Base-by-base conservation (phyloP, 2,329 filamentous ascomycete species). In the Cylindrodendrum hubeiense region DNA sequence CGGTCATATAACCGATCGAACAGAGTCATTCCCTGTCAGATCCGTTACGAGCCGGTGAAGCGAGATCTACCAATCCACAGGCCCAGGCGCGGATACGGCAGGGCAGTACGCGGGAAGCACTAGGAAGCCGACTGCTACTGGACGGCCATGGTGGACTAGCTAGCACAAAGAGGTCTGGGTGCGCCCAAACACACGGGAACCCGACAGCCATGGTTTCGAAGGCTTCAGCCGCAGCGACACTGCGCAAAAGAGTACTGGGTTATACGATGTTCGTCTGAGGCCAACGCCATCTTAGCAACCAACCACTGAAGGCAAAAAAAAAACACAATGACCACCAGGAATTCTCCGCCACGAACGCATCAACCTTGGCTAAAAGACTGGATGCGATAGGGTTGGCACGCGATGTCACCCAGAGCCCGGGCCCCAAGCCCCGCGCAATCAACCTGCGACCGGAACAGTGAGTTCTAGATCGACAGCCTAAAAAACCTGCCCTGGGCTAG, bases 391-490 rank as follows among this genome's bases (percentile, higher is more conserved):
- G 26, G 49, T 56, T 56, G 33, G 43, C 19, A 56, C 59, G 51
- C 59, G 59, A 56, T 55, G 59, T 56, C 59, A 62, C 59, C 59
- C 30, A 62, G 41, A 26, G 51, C 51, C 56, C 51, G 51, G 60
- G 54, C 53, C 33, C 33, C 47, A 39, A 39, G 33, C 46, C 60
- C 44, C 37, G 47, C 46, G 30, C 60, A 59, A 33, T 59, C 37
- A 63, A 63, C 60, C 49, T 63, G 60, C 43, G 54, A 63, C 60
- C 60, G 60, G 60, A 63, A 59, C 60, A 21, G 46, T 26, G 28
- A 33, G 12, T 28, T 33, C 60, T 49, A 53, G 54, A 63, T 63
- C 60, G 22, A 34, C 54, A 63, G 53, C 47, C 47, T 63, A 58
- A 49, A 49, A 21, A 24, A 21, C 26, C 13, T 34, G 22, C 19